Conservation (phyloP, 768 basidiomycete genomes). For the Suillus subaureus region DNA sequence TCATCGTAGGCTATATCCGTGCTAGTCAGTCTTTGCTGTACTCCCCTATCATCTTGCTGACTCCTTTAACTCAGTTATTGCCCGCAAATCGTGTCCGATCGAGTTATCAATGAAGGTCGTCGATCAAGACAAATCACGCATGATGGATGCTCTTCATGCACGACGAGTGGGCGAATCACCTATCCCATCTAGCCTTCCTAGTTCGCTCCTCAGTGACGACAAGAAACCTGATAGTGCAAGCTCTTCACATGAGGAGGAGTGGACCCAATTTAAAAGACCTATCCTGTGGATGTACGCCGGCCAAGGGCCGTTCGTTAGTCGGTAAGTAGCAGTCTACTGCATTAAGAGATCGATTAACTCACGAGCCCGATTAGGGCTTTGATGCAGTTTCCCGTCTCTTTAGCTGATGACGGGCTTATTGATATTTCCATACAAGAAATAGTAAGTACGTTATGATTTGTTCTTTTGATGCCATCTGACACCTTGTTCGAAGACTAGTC, state of each 20-base stretch:
- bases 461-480: conserved; percentile 13
- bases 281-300: conserved; percentile 74
- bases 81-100: conserved; percentile 65
- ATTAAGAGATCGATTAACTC: conserved; percentile 7
- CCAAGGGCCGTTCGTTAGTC: conserved; percentile 74
- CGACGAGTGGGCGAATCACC: conserved; percentile 31
- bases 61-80: conserved; percentile 46
- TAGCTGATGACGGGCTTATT: conserved; percentile 78
- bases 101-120: conserved; percentile 71
- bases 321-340: conserved; percentile 38
- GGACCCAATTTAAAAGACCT: conserved; percentile 71
- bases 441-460: conserved; percentile 40
- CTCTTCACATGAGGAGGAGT: conserved; percentile 58
- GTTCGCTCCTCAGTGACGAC: conserved; percentile 14
- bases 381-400: conserved; percentile 83
- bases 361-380: conserved; percentile 50
- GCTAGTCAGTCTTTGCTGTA: conserved; percentile 50
- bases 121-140: conserved; percentile 69
- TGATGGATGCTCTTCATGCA: conserved; percentile 55
- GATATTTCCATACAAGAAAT: conserved; percentile 68
- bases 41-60: conserved; percentile 3
- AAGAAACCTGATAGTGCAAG: conserved; percentile 25
- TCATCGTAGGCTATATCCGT: conserved; percentile 69
- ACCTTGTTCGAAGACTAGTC: conserved; percentile 27
- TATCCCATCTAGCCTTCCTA: conserved; percentile 11